Evolutionary conservation across 345 rosid genomes (phyloP).

Genomic region (Rhodomyrtus tomentosa): DNA sequence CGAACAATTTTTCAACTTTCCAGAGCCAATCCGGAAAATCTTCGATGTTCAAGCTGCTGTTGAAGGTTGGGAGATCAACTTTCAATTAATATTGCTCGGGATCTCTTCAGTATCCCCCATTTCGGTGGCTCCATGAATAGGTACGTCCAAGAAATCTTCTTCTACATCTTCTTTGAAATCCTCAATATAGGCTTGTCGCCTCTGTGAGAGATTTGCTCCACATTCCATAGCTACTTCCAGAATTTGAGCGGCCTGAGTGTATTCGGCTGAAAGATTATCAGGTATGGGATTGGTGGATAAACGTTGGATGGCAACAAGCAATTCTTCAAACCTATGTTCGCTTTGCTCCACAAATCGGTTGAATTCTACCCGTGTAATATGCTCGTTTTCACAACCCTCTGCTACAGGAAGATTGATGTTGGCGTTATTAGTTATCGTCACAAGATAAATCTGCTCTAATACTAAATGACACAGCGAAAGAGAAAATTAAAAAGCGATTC

Average conservation of each 20-base stretch:
- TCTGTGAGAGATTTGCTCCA: not conserved
- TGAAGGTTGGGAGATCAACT: not conserved
- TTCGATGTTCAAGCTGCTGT: not conserved
- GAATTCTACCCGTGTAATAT: not conserved
- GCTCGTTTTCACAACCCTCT: not conserved
- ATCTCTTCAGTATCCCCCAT: not conserved
- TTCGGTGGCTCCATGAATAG: too few species aligned
- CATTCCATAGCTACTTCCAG: not conserved
- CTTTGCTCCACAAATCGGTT: not conserved
- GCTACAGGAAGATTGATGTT: not conserved
- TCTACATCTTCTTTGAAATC: not conserved
- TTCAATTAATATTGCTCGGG: not conserved
- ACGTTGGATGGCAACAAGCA: not conserved
- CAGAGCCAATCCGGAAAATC: not conserved
- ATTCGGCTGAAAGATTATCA: not conserved
- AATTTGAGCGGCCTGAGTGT: accelerated
- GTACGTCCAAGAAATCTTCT: not conserved
- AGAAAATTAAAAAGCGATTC: not conserved
- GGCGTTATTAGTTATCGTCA: not conserved
- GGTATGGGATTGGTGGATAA: not conserved
- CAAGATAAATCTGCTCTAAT: too few species aligned
- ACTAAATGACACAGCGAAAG: not conserved
- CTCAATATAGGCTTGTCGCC: not conserved
- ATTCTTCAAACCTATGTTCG: not conserved
- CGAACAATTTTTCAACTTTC: not conserved